phyloP scores from a whole-genome alignment of 2,329 filamentous ascomycete species.

The Fusarium stilboides region DNA sequence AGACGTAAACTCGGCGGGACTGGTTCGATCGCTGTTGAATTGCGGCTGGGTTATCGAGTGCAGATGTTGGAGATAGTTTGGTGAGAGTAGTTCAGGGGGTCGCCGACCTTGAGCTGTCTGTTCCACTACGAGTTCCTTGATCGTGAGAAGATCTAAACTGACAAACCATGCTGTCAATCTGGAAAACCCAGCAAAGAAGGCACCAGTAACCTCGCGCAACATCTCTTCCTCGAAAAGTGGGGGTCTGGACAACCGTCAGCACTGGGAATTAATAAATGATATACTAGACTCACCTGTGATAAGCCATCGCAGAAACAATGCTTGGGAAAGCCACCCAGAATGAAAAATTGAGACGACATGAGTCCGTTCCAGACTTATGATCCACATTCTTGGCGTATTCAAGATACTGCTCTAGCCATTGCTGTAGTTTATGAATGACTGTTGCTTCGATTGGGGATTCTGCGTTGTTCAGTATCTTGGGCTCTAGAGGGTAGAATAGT shows the following conservation, averaged over 20 bases:
- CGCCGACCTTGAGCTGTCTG: constrained; percentile 29
- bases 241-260: constrained; percentile 45
- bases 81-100: constrained; percentile 48
- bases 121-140: constrained; percentile 37
- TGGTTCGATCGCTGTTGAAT: constrained; percentile 26
- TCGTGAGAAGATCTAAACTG: constrained; percentile 59
- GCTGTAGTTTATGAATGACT: constrained; percentile 61
- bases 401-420: constrained; percentile 68
- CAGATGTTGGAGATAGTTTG: constrained; percentile 63
- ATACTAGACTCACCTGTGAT: constrained; percentile 58
- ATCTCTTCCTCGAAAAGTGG: constrained; percentile 43
- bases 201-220: constrained; percentile 52
- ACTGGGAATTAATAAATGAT: not conserved
- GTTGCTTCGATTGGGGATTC: constrained; percentile 61
- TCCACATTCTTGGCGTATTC: constrained; percentile 56
- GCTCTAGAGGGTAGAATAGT: not conserved
- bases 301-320: constrained; percentile 56
- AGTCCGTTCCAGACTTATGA: constrained; percentile 57
- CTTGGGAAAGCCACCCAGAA: constrained; percentile 71
- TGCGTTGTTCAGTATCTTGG: constrained; percentile 51
- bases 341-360: constrained; percentile 60
- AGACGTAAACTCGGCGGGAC: constrained; percentile 28
- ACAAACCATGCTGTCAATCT: constrained; percentile 68
- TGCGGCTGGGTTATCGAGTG: constrained; percentile 47
- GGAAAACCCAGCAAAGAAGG: constrained; percentile 61